A percentile compares a stretch with the other conserved stretches of the same genome.
Conservation (phyloP, 768 basidiomycete genomes). For the Russula olivacea region DNA sequence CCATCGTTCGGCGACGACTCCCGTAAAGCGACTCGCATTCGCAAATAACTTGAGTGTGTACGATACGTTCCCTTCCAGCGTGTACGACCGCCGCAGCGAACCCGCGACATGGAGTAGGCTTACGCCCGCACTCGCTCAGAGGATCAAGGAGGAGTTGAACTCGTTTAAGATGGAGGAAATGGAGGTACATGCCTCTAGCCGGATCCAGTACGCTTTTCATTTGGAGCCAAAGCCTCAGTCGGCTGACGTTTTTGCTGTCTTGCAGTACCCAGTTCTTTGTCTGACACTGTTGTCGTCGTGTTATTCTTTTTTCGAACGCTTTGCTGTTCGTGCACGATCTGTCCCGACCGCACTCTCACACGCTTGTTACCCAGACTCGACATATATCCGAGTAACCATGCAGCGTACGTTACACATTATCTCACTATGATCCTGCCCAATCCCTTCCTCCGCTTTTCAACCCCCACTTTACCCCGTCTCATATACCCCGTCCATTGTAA, state of each 20-base stretch:
- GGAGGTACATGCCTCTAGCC: slow-evolving; percentile 93
- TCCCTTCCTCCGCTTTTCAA: slow-evolving; percentile 4
- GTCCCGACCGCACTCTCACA: slow-evolving; percentile 19
- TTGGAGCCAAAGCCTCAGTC: slow-evolving; percentile 3
- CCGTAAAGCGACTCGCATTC: slow-evolving; percentile 74
- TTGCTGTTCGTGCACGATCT: slow-evolving; percentile 20
- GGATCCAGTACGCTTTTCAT: slow-evolving; percentile 63
- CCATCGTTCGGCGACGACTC: slow-evolving; percentile 66
- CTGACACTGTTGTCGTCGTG: slow-evolving; percentile 37
- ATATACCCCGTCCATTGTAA: slow-evolving; percentile 29
- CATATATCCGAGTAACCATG: slow-evolving; percentile 8
- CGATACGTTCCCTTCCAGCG: slow-evolving; percentile 86
- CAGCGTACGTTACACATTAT: slow-evolving; percentile 20
- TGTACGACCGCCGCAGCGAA: slow-evolving; percentile 93
- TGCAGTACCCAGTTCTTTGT: slow-evolving; percentile 84
- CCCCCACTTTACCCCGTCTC: slow-evolving; percentile 15
- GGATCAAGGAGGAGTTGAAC: slow-evolving; percentile 97
- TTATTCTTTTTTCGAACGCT: slow-evolving; percentile 5
- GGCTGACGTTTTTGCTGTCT: slow-evolving; percentile 18
- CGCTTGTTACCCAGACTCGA: slow-evolving; percentile 19
- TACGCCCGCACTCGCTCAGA: slow-evolving; percentile 90
- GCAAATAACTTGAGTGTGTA: slow-evolving; percentile 92
- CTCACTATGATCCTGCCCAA: slow-evolving; percentile 9
- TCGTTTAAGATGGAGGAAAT: slow-evolving; percentile 99
- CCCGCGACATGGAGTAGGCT: slow-evolving; percentile 95